phyloP scores from a whole-genome alignment of 805 yeast species.

The Kuraishia hungarica region DNA sequence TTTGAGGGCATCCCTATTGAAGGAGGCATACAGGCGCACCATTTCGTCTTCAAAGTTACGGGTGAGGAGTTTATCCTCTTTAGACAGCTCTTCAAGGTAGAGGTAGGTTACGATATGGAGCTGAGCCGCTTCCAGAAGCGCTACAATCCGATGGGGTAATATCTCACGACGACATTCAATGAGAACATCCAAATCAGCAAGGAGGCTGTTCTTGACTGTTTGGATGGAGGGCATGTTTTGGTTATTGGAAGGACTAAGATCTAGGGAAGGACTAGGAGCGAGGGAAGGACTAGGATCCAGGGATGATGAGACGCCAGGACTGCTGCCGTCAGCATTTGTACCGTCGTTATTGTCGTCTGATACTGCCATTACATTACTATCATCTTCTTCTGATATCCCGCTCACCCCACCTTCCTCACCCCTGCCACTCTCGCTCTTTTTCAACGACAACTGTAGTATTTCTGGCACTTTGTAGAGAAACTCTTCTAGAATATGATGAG shows the following conservation, averaged over 20 bases:
- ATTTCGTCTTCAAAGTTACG: conserved; percentile 58
- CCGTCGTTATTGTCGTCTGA: too few species aligned
- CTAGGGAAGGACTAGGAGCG: too few species aligned
- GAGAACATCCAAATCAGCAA: conserved; percentile 41
- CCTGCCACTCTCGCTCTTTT: conserved; percentile 17
- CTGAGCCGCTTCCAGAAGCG: conserved; percentile 30
- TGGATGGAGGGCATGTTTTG: conserved; percentile 21
- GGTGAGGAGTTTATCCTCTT: conserved; percentile 45
- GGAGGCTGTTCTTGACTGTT: conserved; percentile 28
- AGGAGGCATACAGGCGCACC: conserved; percentile 57
- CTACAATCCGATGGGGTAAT: conserved; percentile 41
- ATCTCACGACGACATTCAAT: conserved; percentile 62
- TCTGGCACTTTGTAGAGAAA: conserved; percentile 42
- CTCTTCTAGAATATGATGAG: conserved; percentile 51
- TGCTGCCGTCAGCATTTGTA: too few species aligned
- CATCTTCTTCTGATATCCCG: neutral
- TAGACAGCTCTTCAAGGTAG: conserved; percentile 53
- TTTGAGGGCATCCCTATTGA: conserved; percentile 45
- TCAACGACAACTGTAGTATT: conserved; percentile 35
- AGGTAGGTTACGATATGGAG: conserved; percentile 49
- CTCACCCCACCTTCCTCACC: conserved; percentile 17
- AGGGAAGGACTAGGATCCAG: too few species aligned
- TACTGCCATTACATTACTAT: too few species aligned
- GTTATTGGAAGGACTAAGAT: too few species aligned
- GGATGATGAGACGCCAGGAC: too few species aligned